phyloP scores from a whole-genome alignment of 495 filamentous ascomycete genomes.

The Rostrohypoxylon terebratum region DNA sequence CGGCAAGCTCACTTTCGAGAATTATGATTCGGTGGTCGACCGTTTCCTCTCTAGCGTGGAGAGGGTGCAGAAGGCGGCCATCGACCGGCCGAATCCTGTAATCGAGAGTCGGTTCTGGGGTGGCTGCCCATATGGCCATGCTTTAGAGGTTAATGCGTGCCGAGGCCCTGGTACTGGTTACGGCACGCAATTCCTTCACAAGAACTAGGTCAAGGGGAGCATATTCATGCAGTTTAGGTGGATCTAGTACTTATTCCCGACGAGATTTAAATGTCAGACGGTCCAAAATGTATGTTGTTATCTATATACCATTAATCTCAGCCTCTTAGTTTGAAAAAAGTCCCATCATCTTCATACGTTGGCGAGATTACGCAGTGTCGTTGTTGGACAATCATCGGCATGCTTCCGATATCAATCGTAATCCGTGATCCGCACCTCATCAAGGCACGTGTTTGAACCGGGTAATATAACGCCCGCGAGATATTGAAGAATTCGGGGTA shows the following conservation, averaged over 20 bases:
- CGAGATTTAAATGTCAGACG: background rate
- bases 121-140: constrained; percentile 38
- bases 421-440: background rate
- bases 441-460: background rate
- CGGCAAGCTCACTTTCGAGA: constrained; percentile 46
- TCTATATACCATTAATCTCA: background rate
- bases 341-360: background rate
- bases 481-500: background rate
- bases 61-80: constrained; percentile 43
- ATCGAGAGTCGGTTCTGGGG: constrained; percentile 36
- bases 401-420: background rate
- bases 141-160: constrained; percentile 36
- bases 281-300: background rate
- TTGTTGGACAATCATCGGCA: background rate
- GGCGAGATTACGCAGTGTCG: background rate
- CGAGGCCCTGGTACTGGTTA: constrained; percentile 45
- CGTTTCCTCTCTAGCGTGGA: constrained; percentile 51
- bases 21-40: constrained; percentile 45
- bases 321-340: background rate
- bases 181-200: constrained; percentile 38
- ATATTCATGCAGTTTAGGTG: background rate
- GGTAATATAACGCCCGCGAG: background rate
- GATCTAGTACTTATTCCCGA: background rate
- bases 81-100: constrained; percentile 29
- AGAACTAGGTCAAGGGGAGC: background rate